phyloP scores from a whole-genome alignment of 2,329 filamentous ascomycete species.

The Karstenula rhodostoma region DNA sequence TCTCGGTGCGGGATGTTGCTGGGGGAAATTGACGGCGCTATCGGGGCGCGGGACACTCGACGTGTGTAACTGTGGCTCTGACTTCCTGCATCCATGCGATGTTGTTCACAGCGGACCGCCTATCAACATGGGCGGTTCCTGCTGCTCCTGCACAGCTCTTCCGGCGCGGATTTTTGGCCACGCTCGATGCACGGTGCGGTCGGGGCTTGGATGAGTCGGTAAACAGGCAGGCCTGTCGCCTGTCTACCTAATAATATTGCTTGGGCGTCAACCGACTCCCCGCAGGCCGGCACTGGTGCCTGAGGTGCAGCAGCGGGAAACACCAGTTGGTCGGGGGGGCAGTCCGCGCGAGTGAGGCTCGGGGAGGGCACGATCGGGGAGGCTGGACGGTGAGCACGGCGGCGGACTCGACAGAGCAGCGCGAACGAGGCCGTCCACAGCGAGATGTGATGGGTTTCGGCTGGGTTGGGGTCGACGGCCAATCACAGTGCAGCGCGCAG shows the following conservation, averaged over 20 bases:
- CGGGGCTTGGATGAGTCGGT: conserved; percentile 17
- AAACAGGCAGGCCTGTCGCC: conserved; percentile 11
- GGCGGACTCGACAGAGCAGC: conserved; percentile 15
- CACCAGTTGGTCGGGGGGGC: conserved; percentile 19
- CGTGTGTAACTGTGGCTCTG: conserved; percentile 41
- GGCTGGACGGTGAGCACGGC: conserved; percentile 23
- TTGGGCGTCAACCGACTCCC: conserved; percentile 32
- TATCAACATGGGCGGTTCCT: conserved; percentile 20
- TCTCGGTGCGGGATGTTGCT: conserved; percentile 22
- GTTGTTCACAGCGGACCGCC: conserved; percentile 24
- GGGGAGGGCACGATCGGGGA: conserved; percentile 24
- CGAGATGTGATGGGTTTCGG: conserved; percentile 23
- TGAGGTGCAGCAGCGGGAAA: conserved; percentile 10
- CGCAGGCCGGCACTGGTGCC: conserved; percentile 12
- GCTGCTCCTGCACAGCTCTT: conserved; percentile 14
- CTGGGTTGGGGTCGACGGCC: conserved; percentile 21
- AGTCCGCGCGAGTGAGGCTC: conserved; percentile 24
- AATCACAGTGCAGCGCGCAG: conserved; percentile 20
- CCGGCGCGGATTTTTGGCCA: conserved; percentile 8
- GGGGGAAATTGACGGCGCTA: conserved; percentile 32
- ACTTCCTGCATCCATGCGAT: conserved; percentile 33
- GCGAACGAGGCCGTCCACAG: conserved; percentile 25
- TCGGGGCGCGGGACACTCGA: conserved; percentile 38
- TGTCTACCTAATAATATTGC: conserved; percentile 31
- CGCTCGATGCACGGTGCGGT: conserved; percentile 20